Evolutionary conservation across 495 filamentous ascomycete species (phyloP).

Genomic region (Xylaria scruposa): DNA sequence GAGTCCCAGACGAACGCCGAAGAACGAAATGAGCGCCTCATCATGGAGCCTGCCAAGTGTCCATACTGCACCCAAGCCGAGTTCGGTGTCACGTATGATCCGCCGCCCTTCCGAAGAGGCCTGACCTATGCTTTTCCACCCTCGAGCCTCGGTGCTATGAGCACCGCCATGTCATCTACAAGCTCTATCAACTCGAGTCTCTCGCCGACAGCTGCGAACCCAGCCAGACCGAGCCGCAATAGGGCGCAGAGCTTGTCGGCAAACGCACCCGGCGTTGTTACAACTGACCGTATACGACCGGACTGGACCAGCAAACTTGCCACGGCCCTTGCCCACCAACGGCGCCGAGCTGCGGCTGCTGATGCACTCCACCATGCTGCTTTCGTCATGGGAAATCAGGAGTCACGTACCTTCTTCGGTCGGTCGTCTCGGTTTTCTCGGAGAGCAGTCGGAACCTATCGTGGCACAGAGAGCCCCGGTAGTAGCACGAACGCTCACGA

Average conservation of each 20-base stretch:
- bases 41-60: constrained; percentile 91
- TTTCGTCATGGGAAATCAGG: constrained; percentile 78
- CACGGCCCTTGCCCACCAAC: constrained; percentile 81
- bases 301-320: constrained; percentile 93
- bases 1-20: constrained; percentile 47
- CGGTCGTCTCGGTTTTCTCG: constrained; percentile 55
- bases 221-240: constrained; percentile 56
- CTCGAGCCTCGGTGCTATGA: constrained; percentile 46
- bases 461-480: constrained; percentile 38
- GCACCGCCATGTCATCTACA: constrained; percentile 73
- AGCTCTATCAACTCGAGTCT: constrained; percentile 58
- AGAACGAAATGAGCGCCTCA: constrained; percentile 69
- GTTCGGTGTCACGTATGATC: constrained; percentile 90
- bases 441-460: constrained; percentile 51
- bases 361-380: constrained; percentile 95
- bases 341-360: constrained; percentile 87
- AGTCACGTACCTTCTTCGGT: constrained; percentile 50
- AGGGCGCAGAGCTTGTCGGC: constrained; percentile 85
- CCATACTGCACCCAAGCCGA: constrained; percentile 95
- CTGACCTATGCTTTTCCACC: constrained; percentile 68
- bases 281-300: constrained; percentile 88
- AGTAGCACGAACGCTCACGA: constrained; percentile 41
- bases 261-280: constrained; percentile 80
- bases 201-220: constrained; percentile 46
- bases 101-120: constrained; percentile 87